Evolutionary conservation across 306 rosid species (phyloP).

Genomic region (Albizia julibrissin): DNA sequence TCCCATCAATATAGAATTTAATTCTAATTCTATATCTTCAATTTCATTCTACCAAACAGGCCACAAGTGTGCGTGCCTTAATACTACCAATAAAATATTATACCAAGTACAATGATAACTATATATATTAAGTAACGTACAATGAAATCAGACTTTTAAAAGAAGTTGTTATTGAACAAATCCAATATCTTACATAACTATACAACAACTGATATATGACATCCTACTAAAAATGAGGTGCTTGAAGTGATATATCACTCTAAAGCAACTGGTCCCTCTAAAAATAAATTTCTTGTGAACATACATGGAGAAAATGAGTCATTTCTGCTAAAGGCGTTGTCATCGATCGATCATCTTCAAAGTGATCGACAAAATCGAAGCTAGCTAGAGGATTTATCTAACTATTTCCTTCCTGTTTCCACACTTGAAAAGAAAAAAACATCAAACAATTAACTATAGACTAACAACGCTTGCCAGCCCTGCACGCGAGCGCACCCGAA

Average conservation of each 20-base stretch:
- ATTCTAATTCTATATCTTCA: too few relatives aligned
- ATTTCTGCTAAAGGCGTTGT: background rate
- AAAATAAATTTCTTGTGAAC: background rate
- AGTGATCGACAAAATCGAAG: background rate
- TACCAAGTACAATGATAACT: too few relatives aligned
- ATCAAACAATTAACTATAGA: background rate
- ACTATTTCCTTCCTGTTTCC: background rate
- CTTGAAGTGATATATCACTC: background rate
- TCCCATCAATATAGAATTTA: too few relatives aligned
- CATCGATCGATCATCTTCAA: background rate
- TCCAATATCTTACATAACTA: background rate
- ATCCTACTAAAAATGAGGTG: background rate
- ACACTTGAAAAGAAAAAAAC: background rate
- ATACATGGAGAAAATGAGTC: background rate
- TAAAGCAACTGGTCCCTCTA: too few relatives aligned
- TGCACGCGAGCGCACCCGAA: constrained; percentile 52
- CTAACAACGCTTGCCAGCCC: background rate
- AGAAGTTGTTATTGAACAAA: too few relatives aligned
- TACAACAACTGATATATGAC: background rate
- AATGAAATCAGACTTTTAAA: too few relatives aligned
- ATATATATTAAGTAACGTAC: too few relatives aligned
- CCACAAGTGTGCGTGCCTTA: too few relatives aligned
- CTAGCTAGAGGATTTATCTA: background rate
- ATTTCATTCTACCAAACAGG: too few relatives aligned
- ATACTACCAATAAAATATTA: too few relatives aligned